phyloP scores from a whole-genome alignment of 305 asterid species.

The Salvia sclarea region DNA sequence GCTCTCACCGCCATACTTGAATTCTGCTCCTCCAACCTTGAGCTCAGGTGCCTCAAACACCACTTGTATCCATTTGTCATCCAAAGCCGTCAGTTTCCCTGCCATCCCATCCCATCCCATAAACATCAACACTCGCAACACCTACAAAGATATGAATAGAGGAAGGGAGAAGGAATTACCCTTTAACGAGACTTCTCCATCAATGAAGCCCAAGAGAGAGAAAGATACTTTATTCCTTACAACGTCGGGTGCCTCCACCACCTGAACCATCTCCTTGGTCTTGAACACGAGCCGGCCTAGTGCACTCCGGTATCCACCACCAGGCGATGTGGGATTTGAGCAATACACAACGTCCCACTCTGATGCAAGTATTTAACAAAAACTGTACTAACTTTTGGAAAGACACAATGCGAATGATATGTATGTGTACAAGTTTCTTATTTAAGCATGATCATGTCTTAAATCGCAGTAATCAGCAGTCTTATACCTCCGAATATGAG shows the following conservation, averaged over 20 bases:
- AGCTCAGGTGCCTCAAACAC: slow-evolving; percentile 81
- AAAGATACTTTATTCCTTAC: slow-evolving; percentile 69
- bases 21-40: slow-evolving; percentile 68
- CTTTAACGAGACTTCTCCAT: slow-evolving; percentile 81
- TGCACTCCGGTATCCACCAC: slow-evolving; percentile 85
- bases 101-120: slow-evolving; percentile 15
- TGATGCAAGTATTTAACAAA: slow-evolving; percentile 26
- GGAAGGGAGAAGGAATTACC: slow-evolving; percentile 40
- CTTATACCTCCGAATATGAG: slow-evolving; percentile 87
- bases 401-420: neutral
- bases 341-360: slow-evolving; percentile 95
- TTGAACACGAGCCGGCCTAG: slow-evolving; percentile 78
- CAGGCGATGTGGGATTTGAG: slow-evolving; percentile 93
- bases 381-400: neutral
- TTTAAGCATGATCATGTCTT: too few relatives aligned
- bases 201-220: slow-evolving; percentile 68
- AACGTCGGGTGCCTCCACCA: slow-evolving; percentile 80
- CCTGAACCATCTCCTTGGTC: slow-evolving; percentile 87
- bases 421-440: too few relatives aligned
- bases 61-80: slow-evolving; percentile 85
- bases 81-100: slow-evolving; percentile 76
- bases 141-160: neutral
- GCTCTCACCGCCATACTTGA: slow-evolving; percentile 70
- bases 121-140: too few relatives aligned
- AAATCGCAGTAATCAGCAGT: neutral